Percentiles rank a stretch among this genome's conserved stretches.
Evolutionary conservation across 257 asterid species (phyloP).

Genomic region (Scutellaria barbata): DNA sequence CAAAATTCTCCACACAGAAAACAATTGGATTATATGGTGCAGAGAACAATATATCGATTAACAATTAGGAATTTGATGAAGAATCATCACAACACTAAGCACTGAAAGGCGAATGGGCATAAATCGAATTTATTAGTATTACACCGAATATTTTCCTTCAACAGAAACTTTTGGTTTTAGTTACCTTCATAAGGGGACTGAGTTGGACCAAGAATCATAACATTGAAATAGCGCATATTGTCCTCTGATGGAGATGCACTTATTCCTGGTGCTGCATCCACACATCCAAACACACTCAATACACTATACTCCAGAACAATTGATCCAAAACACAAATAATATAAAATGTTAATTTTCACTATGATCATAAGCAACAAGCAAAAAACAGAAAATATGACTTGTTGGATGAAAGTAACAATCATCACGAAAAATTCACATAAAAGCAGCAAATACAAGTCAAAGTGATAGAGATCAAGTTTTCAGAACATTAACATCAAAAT

Average conservation of each 20-base stretch:
- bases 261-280: slow-evolving; percentile 95
- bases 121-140: neutral
- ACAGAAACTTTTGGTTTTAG: slow-evolving; percentile 10
- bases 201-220: slow-evolving; percentile 98
- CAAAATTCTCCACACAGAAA: neutral
- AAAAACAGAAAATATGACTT: neutral
- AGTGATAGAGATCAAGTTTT: neutral
- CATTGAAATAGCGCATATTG: slow-evolving; percentile 97
- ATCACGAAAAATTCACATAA: neutral
- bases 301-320: slow-evolving; percentile 26
- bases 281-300: slow-evolving; percentile 33
- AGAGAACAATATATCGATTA: neutral
- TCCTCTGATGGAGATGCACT: slow-evolving; percentile 99
- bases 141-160: neutral
- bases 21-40: slow-evolving; percentile 1
- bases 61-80: slow-evolving; percentile 14
- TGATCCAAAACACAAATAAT: slow-evolving; percentile 1
- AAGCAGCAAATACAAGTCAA: neutral
- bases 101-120: neutral
- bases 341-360: neutral
- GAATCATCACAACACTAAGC: slow-evolving; percentile 18
- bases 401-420: neutral
- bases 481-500: neutral
- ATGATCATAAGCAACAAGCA: neutral
- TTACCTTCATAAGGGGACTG: slow-evolving; percentile 99